Evolutionary conservation across 441 rosid genomes (phyloP).

Genomic region (Cnidoscolus chayamansa): DNA sequence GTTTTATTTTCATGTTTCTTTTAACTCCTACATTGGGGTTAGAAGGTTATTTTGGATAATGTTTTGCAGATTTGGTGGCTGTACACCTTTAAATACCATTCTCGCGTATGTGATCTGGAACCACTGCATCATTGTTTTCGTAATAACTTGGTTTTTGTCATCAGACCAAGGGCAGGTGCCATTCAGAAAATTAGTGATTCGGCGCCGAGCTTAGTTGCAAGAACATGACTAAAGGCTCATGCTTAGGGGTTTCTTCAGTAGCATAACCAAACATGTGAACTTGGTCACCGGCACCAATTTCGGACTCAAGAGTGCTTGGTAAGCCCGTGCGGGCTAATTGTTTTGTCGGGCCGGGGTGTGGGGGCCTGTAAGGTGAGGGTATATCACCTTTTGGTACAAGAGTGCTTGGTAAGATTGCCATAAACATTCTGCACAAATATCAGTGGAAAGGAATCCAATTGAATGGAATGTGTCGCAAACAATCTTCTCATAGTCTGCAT

Average conservation of each 20-base stretch:
- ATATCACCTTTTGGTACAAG: neutral
- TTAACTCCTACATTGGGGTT: too few species aligned
- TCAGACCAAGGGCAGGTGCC: constrained; percentile 56
- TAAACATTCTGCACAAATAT: constrained; percentile 51
- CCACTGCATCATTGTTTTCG: too few species aligned
- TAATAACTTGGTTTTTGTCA: constrained; percentile 49
- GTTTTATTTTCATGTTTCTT: too few species aligned
- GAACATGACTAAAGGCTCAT: constrained; percentile 57
- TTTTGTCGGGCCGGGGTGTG: too few species aligned
- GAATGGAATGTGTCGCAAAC: constrained; percentile 46
- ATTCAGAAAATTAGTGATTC: constrained; percentile 48
- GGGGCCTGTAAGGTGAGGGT: too few species aligned
- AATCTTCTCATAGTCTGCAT: constrained; percentile 52
- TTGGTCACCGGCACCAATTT: constrained; percentile 58
- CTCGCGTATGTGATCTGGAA: too few species aligned
- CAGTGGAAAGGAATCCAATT: constrained; percentile 49
- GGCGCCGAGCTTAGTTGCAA: constrained; percentile 60
- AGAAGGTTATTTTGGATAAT: too few species aligned
- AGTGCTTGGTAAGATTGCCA: constrained; percentile 55
- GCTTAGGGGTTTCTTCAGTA: constrained; percentile 48
- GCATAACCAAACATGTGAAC: constrained; percentile 63
- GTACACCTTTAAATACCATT: too few species aligned
- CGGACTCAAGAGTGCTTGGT: constrained; percentile 2
- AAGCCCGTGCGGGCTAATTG: too few species aligned
- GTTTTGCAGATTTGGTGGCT: too few species aligned